Base-by-base conservation (phyloP, 1,139 yeast species). In the Pichia sp. region DNA sequence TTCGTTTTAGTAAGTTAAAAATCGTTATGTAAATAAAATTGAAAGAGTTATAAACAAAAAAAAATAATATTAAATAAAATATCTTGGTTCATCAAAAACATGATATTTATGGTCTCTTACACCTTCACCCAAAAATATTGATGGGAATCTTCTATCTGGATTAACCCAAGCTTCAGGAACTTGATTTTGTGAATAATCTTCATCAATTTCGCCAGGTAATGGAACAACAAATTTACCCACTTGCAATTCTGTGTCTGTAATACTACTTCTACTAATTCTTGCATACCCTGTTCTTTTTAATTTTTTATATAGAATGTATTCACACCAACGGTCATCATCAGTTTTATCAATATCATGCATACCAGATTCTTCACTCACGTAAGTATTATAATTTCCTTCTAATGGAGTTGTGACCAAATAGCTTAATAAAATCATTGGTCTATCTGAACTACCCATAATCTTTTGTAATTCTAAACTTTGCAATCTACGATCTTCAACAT, bases 271-370 rank as follows among this genome's bases (percentile, higher is more conserved):
- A 46, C 96, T 84, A 43, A 93, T 86, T 68, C 99, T 82, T 2
- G 98, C 98, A 67, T 93, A 93, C 1, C 96, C 98, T 2, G 87
- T 82, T 69, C 96, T 86, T 68, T 82, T 85, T 70, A 93, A 73
- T 55, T 86, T 84, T 68, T 93, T 87, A 77, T 86, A 93, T 60
- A 93, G 73, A 57, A 93, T 90, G 70, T 93, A 93, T 71, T 93
- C 96, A 72, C 99, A 93, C 99, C 99, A 93, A 72, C 99, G 81
- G 67, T 93, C 99, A 86, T 95, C 88, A 67, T 93, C 99, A 13
- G 86, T 75, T 49, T 91, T 84, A 67, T 93, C 99, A 60, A 93
- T 90, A 68, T 93, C 99, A 61, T 84, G 81, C 93, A 93, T 88
- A 46, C 96, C 85, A 2, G 95, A 83, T 60, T 74, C 70, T 50